These are phyloP conservation scores for Aspergillus pseudotamarii DNA, from an alignment of 2,329 filamentous ascomycete genomes.

Conservation along the genomic window DNA sequence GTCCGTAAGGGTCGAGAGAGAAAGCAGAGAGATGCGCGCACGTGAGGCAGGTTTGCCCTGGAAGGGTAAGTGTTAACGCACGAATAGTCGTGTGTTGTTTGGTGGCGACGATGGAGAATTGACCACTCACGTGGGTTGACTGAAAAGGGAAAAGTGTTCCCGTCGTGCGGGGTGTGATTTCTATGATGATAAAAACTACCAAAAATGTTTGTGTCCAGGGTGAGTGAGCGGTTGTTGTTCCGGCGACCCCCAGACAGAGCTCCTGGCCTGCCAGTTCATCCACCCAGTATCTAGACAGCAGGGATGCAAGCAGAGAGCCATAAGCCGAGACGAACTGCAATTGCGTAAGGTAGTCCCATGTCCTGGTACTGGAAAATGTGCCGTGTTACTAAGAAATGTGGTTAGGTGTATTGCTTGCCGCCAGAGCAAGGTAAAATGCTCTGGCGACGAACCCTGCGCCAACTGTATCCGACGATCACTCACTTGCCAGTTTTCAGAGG, in stretches of 20 bases:
- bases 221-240: not conserved
- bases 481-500: slow-evolving; percentile 11
- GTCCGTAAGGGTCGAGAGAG: too few relatives aligned
- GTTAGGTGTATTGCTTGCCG: slow-evolving; percentile 37
- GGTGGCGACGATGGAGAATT: not conserved
- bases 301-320: not conserved
- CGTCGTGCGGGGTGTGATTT: not conserved
- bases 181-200: not conserved
- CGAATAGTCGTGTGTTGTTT: not conserved
- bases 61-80: not conserved
- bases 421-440: slow-evolving; percentile 48
- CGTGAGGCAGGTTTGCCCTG: not conserved
- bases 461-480: slow-evolving; percentile 24
- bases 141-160: not conserved
- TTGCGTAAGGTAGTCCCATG: not conserved
- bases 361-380: not conserved
- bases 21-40: not conserved
- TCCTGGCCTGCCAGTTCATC: not conserved
- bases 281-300: not conserved
- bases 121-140: not conserved
- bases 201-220: not conserved
- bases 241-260: not conserved
- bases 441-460: slow-evolving; percentile 42
- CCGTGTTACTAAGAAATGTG: not conserved
- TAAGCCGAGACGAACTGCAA: not conserved